Percentiles rank a stretch among this genome's conserved stretches.
These are phyloP conservation scores for Myxozyma lipomycoides DNA, from an alignment of 805 yeast genomes.

Conservation along the genomic window DNA sequence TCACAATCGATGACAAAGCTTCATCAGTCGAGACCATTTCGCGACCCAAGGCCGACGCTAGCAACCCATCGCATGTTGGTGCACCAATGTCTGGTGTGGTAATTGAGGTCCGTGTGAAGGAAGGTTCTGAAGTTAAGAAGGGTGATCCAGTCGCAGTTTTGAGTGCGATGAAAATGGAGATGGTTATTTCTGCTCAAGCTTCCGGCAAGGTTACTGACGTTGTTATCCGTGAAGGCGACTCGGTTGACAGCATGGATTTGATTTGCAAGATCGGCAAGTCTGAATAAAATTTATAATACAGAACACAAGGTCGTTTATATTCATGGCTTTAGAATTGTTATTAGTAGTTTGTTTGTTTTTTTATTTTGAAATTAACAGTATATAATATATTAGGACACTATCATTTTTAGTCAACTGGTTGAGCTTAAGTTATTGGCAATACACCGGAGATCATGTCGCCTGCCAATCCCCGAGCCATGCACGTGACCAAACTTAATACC, in stretches of 20 bases:
- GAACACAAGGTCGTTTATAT: no score
- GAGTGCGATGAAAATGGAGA: slow-evolving; percentile 99
- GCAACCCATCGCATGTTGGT: slow-evolving; percentile 87
- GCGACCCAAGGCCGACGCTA: slow-evolving; percentile 85
- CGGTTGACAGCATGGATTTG: slow-evolving; percentile 91
- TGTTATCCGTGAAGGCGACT: slow-evolving; percentile 81
- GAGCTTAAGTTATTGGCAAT: no score
- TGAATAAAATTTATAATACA: neutral
- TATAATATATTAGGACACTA: no score
- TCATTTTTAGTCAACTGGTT: no score
- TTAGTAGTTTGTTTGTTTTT: no score
- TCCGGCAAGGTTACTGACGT: slow-evolving; percentile 79
- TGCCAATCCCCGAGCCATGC: no score
- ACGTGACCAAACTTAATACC: no score
- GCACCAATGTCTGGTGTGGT: slow-evolving; percentile 99
- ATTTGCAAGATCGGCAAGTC: slow-evolving; percentile 54
- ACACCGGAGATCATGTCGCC: no score
- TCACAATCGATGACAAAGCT: slow-evolving; percentile 81
- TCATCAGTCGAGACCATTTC: slow-evolving; percentile 80
- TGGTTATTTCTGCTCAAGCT: slow-evolving; percentile 92
- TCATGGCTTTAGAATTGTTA: no score
- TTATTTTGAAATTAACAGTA: no score
- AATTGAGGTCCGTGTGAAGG: slow-evolving; percentile 87
- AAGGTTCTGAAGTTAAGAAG: slow-evolving; percentile 85
- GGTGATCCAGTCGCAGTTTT: slow-evolving; percentile 93